phyloP scores from a whole-genome alignment of 2,329 filamentous ascomycete species.

The Colletotrichum somersetense region DNA sequence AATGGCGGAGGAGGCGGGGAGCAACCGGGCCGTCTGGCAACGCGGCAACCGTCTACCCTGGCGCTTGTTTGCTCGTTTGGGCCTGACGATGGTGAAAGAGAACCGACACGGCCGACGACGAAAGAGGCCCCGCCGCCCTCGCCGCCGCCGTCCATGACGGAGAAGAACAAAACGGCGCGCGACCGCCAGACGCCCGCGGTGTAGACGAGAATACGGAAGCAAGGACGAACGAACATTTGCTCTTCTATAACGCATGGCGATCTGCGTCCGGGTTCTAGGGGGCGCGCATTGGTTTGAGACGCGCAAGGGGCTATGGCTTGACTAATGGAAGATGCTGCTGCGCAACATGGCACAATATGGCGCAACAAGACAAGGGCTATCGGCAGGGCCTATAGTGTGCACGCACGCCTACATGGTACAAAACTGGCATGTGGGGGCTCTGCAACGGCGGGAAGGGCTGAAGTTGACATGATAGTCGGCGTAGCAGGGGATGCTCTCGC shows the following conservation, averaged over 20 bases:
- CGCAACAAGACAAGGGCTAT: background rate
- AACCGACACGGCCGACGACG: slow-evolving; percentile 4
- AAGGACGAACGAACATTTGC: slow-evolving; percentile 44
- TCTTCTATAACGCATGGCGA: slow-evolving; percentile 52
- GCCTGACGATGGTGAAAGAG: slow-evolving; percentile 37
- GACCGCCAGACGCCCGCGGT: too few species aligned
- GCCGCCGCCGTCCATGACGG: too few species aligned
- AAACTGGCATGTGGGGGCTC: slow-evolving; percentile 23
- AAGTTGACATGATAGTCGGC: background rate
- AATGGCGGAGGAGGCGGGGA: slow-evolving; percentile 53
- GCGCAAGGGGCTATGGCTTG: slow-evolving; percentile 25
- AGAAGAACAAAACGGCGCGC: too few species aligned
- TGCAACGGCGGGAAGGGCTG: slow-evolving; percentile 24
- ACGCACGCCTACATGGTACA: background rate
- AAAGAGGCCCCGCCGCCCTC: too few species aligned
- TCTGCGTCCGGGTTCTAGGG: slow-evolving; percentile 54
- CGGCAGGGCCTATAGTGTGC: background rate
- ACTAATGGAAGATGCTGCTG: background rate
- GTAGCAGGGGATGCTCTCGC: slow-evolving; percentile 11
- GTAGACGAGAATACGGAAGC: slow-evolving; percentile 39
- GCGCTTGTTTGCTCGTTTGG: too few species aligned
- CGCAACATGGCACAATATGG: background rate
- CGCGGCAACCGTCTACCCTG: too few species aligned
- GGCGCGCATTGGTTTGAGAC: slow-evolving; percentile 29
- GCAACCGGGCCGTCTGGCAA: too few species aligned